These are phyloP conservation scores for Solanum megistacrolobum DNA, from an alignment of 257 asterid species.

Conservation along the genomic window DNA sequence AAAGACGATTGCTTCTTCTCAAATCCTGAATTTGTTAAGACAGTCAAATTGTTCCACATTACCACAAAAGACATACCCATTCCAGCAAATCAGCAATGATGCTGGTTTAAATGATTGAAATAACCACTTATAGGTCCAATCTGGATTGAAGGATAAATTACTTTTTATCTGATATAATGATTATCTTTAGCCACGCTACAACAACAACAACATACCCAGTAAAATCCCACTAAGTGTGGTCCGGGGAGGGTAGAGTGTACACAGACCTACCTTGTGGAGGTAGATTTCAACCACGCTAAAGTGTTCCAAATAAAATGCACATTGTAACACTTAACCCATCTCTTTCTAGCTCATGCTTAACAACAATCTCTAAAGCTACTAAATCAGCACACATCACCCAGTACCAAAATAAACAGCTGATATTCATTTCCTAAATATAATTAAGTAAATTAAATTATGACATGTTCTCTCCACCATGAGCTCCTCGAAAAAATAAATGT, in stretches of 20 bases:
- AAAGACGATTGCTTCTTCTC: not conserved
- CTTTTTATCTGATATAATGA: not conserved
- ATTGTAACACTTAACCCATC: not conserved
- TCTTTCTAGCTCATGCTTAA: not conserved
- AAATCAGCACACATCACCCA: not conserved
- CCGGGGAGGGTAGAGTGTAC: not conserved
- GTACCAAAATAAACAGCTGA: not conserved
- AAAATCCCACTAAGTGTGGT: not conserved
- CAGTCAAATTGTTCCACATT: not conserved
- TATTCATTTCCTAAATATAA: not conserved
- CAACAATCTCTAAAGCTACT: not conserved
- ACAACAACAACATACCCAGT: not conserved
- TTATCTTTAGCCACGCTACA: not conserved
- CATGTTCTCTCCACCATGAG: not conserved
- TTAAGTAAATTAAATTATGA: not conserved
- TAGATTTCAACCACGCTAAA: not conserved
- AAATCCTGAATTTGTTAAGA: not conserved
- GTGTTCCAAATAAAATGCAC: not conserved
- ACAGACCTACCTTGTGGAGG: not conserved
- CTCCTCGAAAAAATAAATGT: not conserved
- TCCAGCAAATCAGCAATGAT: not conserved
- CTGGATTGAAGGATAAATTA: not conserved
- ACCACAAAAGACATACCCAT: not conserved
- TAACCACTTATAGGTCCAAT: not conserved
- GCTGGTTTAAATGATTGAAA: not conserved